phyloP scores from a whole-genome alignment of 1,139 yeast genomes.

The Yamadazyma jaroonii region DNA sequence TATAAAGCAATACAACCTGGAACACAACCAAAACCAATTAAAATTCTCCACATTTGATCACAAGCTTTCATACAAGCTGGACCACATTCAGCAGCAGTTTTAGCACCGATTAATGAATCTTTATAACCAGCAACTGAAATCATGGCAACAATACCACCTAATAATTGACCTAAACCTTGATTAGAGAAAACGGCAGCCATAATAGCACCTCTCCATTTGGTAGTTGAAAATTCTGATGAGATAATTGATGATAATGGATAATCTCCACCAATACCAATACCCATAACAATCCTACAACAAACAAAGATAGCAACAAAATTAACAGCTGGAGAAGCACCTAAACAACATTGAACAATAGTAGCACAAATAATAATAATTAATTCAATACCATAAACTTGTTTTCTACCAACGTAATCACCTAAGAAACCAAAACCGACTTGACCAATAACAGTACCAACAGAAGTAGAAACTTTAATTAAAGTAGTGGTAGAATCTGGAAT shows the following conservation, averaged over 20 bases:
- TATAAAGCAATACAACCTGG: conserved; percentile 82
- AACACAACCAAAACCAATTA: conserved; percentile 84
- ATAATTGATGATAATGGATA: conserved; percentile 95
- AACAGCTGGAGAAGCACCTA: conserved; percentile 69
- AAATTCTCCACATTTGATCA: conserved; percentile 93
- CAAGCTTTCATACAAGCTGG: conserved; percentile 67
- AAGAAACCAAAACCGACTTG: conserved; percentile 82
- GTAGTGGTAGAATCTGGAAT: conserved; percentile 71
- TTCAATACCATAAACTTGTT: conserved; percentile 83
- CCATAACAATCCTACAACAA: conserved; percentile 80
- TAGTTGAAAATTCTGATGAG: conserved; percentile 84
- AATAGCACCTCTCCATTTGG: conserved; percentile 95
- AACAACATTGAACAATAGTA: conserved; percentile 69
- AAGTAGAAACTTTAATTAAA: conserved; percentile 79
- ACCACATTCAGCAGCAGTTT: conserved; percentile 55
- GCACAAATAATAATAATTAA: conserved; percentile 80
- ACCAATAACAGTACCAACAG: conserved; percentile 93
- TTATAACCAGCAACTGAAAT: conserved; percentile 73
- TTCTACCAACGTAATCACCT: conserved; percentile 87
- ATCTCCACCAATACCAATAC: conserved; percentile 99
- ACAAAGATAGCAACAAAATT: conserved; percentile 69
- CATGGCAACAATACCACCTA: conserved; percentile 82
- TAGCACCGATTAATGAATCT: conserved; percentile 49
- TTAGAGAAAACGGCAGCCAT: conserved; percentile 93
- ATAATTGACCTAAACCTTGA: conserved; percentile 88